Percentiles rank a stretch among this genome's conserved stretches.
These are phyloP conservation scores for Vicia faba DNA, from an alignment of 306 rosid genomes.

Conservation along the genomic window DNA sequence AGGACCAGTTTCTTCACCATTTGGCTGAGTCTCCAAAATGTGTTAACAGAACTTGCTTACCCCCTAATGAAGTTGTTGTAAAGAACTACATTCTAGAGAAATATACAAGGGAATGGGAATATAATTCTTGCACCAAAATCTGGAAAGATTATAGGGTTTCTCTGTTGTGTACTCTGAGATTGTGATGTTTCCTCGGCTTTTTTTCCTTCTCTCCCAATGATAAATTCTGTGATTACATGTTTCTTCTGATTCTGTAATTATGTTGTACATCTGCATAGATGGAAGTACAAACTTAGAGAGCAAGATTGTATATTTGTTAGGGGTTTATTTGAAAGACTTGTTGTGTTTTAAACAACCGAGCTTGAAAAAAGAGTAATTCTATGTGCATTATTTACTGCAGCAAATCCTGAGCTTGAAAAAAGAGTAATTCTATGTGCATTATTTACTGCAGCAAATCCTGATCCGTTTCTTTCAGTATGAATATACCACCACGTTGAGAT, in stretches of 20 bases:
- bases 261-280: slow-evolving; percentile 21
- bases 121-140: slow-evolving; percentile 9
- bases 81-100: slow-evolving; percentile 24
- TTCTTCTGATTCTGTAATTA: slow-evolving; percentile 36
- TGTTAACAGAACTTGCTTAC: slow-evolving; percentile 10
- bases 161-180: slow-evolving; percentile 6
- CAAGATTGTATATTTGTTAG: slow-evolving; percentile 12
- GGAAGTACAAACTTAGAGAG: neutral
- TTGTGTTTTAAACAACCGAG: neutral
- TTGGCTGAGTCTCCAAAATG: slow-evolving; percentile 57
- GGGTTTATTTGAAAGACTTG: slow-evolving; percentile 1
- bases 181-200: slow-evolving; percentile 21
- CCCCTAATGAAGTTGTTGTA: slow-evolving; percentile 16
- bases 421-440: no score
- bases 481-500: no score
- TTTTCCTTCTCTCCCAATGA: neutral
- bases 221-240: slow-evolving; percentile 21
- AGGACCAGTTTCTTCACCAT: slow-evolving; percentile 89
- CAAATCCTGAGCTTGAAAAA: no score
- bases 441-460: no score
- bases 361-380: no score
- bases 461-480: no score
- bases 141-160: slow-evolving; percentile 22
- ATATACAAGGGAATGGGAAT: slow-evolving; percentile 18
- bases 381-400: no score